These are phyloP conservation scores for Centaurea solstitialis DNA, from an alignment of 129 eudicot species.

Conservation along the genomic window DNA sequence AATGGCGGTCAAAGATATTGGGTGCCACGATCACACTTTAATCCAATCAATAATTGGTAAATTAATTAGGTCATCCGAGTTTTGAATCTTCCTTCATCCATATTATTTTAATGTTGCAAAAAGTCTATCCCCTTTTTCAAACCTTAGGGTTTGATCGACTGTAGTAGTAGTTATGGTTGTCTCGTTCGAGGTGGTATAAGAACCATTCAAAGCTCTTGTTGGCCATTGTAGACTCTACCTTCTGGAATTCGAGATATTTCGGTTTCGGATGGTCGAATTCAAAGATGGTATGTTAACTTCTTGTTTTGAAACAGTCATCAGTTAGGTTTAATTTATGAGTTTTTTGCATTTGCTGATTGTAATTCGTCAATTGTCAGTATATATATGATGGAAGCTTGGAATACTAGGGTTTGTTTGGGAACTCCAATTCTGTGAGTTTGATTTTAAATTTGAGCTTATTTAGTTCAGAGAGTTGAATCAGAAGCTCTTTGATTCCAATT, in stretches of 20 bases:
- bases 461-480: background rate
- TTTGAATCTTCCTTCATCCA: background rate
- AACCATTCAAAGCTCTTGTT: slow-evolving; percentile 9
- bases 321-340: background rate
- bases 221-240: background rate
- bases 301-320: background rate
- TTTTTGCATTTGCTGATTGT: background rate
- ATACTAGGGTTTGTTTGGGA: background rate
- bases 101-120: background rate
- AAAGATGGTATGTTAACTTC: background rate
- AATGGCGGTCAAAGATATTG: slow-evolving; percentile 16
- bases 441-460: background rate
- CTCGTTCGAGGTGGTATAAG: background rate
- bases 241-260: background rate
- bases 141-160: background rate
- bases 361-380: background rate
- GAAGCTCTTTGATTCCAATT: background rate
- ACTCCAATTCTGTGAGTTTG: background rate
- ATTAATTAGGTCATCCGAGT: background rate
- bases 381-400: background rate
- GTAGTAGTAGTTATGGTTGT: slow-evolving; percentile 2
- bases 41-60: background rate
- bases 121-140: slow-evolving; percentile 4
- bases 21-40: slow-evolving; percentile 23
- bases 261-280: background rate